Evolutionary conservation across 2,329 filamentous ascomycete genomes (phyloP).

Genomic region (Aspergillus luchuensis): DNA sequence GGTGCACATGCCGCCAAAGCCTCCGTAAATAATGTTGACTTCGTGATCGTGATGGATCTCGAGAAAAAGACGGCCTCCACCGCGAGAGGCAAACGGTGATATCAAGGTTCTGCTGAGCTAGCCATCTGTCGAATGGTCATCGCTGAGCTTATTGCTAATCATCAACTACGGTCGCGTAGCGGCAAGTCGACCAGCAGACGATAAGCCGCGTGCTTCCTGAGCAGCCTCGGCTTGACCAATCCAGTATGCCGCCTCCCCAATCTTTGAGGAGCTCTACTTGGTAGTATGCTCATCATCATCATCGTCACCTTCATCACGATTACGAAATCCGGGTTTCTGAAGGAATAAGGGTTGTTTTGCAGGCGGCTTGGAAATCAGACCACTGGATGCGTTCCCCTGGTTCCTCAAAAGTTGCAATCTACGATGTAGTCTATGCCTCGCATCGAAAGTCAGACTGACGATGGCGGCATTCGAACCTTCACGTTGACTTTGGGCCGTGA

Average conservation of each 20-base stretch:
- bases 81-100: not conserved
- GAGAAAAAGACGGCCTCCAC: not conserved
- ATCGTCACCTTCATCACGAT: not conserved
- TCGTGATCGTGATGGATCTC: not conserved
- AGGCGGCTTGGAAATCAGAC: not conserved
- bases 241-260: not conserved
- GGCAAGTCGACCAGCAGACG: not conserved
- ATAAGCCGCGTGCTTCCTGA: not conserved
- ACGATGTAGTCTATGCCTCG: not conserved
- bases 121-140: not conserved
- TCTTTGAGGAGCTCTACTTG: not conserved
- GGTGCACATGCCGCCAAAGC: not conserved
- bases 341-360: not conserved
- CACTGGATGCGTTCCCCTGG: not conserved
- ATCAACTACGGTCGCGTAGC: not conserved
- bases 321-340: not conserved
- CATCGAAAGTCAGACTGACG: not conserved
- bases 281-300: not conserved
- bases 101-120: not conserved
- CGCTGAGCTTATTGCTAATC: conserved; percentile 1
- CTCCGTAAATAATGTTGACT: not conserved
- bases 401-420: not conserved
- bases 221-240: not conserved
- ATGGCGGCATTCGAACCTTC: not conserved
- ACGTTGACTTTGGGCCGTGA: not conserved